Conservation (phyloP, 306 rosid species). For the Rosa lucieae region DNA sequence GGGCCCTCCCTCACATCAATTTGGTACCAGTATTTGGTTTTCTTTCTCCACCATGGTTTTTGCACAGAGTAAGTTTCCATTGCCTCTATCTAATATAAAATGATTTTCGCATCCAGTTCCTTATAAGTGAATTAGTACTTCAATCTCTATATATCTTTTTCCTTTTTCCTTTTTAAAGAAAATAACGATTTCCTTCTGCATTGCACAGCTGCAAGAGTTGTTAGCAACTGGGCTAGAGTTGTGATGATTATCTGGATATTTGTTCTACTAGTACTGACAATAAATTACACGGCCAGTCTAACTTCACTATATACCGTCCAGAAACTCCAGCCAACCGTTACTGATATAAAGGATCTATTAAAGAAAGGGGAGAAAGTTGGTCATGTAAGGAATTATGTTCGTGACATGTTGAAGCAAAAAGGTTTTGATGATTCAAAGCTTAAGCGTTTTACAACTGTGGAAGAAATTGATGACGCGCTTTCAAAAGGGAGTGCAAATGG, state of each 20-base stretch:
- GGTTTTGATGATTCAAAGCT: conserved; percentile 42
- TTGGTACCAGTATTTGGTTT: conserved; percentile 67
- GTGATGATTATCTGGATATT: conserved; percentile 38
- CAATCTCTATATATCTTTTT: too few relatives aligned
- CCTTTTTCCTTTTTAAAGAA: too few relatives aligned
- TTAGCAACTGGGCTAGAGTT: conserved; percentile 52
- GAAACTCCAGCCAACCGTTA: conserved; percentile 39
- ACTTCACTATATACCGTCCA: conserved; percentile 58
- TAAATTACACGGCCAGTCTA: conserved; percentile 73
- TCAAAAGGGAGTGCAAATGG: conserved; percentile 44
- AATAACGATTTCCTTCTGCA: background rate
- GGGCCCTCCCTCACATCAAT: conserved; percentile 48
- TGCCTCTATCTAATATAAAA: background rate
- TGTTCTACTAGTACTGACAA: conserved; percentile 36
- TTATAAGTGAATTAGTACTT: background rate
- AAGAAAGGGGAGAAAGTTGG: conserved; percentile 48
- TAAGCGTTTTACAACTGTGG: conserved; percentile 19
- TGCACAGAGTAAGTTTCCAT: conserved; percentile 47
- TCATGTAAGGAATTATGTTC: conserved; percentile 31
- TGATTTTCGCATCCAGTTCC: background rate
- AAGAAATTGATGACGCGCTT: conserved; percentile 47
- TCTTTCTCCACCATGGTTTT: conserved; percentile 71
- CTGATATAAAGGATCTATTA: conserved; percentile 37
- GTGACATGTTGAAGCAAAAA: conserved; percentile 29
- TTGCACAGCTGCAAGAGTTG: conserved; percentile 48